Evolutionary conservation across 1,284 basidiomycete species (phyloP), one percentile per base, ranked within the genome.

Genomic region (Moesziomyces aphidis): DNA sequence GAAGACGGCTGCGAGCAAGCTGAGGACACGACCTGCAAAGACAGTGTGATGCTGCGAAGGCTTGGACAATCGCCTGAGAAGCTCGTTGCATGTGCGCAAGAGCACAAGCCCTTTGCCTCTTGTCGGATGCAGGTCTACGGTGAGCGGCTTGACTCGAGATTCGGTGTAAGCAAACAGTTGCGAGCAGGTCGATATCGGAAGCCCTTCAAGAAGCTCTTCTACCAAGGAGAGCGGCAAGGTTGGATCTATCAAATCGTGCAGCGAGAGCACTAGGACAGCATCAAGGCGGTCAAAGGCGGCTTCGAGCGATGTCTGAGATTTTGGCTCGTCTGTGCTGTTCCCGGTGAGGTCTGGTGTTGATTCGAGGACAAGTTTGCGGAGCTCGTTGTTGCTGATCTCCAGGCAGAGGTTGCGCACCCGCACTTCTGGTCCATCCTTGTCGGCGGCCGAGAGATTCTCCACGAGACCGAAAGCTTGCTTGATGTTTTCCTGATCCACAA

Each of bases 11-110:
- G 91, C 92, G 50, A 96, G 86, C 83, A 95, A 93, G 1, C 91
- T 92, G 78, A 95, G 87, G 79, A 96, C 94, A 1, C 93, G 89
- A 2, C 94, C 94, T 72, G 92, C 93, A 82, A 96, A 93, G 76
- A 92, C 89, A 4, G 93, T 93, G 55, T 86, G 82, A 42, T 90
- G 90, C 10, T 89, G 88, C 54, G 92, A 93, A 80, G 90, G 92
- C 85, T 93, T 93, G 26, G 92, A 93, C 15, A 95, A 87, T 1
- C 94, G 89, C 19, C 93, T 89, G 1, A 95, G 87, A 9, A 96
- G 88, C 78, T 95, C 93, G 79, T 96, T 96, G 53, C 94, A 88
- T 34, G 91, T 91, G 47, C 94, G 90, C 31, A 96, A 88, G 15
- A 96, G 87, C 50, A 92, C 88, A 42, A 95, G 90, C 0, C 93